phyloP scores from a whole-genome alignment of 768 basidiomycete species.

The Tricholoma furcatifolium region DNA sequence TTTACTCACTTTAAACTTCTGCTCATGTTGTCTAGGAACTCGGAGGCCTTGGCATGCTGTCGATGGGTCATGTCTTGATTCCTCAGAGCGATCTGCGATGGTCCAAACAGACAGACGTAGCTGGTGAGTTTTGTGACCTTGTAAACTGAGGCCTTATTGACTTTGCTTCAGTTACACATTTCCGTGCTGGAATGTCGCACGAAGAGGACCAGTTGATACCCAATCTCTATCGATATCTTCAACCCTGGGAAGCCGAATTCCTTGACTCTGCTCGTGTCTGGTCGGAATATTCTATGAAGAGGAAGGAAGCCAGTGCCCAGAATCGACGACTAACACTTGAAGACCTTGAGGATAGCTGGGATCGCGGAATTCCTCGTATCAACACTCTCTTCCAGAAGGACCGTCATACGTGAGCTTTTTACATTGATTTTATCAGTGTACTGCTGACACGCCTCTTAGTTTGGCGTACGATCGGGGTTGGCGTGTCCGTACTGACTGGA shows the following conservation, averaged over 20 bases:
- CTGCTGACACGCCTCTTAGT: conserved; percentile 32
- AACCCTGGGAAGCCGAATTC: conserved; percentile 98
- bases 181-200: conserved; percentile 98
- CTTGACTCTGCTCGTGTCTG: conserved; percentile 97
- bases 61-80: conserved; percentile 98
- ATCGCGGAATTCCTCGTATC: conserved; percentile 97
- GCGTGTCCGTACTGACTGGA: conserved; percentile 98
- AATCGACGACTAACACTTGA: conserved; percentile 96
- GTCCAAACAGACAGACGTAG: conserved; percentile 98
- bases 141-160: background rate
- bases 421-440: background rate
- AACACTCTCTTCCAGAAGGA: conserved; percentile 99
- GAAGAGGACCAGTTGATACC: conserved; percentile 95
- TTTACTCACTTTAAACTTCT: conserved; percentile 2
- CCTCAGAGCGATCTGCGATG: conserved; percentile 97
- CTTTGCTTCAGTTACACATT: conserved; percentile 75
- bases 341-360: conserved; percentile 98
- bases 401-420: conserved; percentile 70
- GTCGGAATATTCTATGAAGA: conserved; percentile 99
- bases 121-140: conserved; percentile 45
- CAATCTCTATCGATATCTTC: conserved; percentile 94
- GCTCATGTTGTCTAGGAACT: conserved; percentile 57
- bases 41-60: conserved; percentile 97
- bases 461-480: conserved; percentile 98
- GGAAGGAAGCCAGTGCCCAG: conserved; percentile 99